Evolutionary conservation across 495 filamentous ascomycete species (phyloP), one percentile per base, ranked within the genome.

Genomic region (Beverwykella pulmonaria): DNA sequence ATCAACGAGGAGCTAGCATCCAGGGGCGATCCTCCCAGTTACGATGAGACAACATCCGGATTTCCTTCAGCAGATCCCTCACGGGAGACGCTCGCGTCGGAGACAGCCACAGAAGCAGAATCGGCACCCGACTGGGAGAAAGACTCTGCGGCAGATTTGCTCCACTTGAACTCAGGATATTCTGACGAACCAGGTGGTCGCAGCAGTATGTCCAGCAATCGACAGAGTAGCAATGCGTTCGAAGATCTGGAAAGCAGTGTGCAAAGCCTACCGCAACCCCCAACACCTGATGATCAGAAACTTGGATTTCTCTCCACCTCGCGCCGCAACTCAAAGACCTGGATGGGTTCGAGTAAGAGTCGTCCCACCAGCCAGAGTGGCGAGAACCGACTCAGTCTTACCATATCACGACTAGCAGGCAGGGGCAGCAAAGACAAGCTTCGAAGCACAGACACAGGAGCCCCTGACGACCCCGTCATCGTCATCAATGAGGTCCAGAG

Each of bases 291-390:
- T 12, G 88, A 90, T 48, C 82, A 83, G 50, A 82, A 79, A 10
- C 74, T 76, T 5, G 73, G 82, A 65, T 75, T 84, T 66, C 68
- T 75, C 72, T 56, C 59, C 0, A 76, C 85, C 27, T 87, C 86
- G 30, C 81, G 88, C 7, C 83, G 86, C 8, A 82, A 83, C 9
- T 87, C 87, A 15, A 84, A 82, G 49, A 80, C 83, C 34, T 81
- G 75, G 47, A 83, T 80, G 65, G 78, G 82, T 46, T 79, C 78
- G 53, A 88, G 83, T 55, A 71, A 71, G 67, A 91, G 88, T 68
- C 84, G 89, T 60, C 84, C 90, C 2, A 82, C 78, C 22, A 90
- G 88, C 68, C 86, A 90, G 64, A 78, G 81, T 7, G 87, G 88
- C 23, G 89, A 92, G 53, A 86, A 81, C 41, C 77, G 88, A 55